Evolutionary conservation across 768 basidiomycete genomes (phyloP).

Genomic region (Lentinula guzmanii): DNA sequence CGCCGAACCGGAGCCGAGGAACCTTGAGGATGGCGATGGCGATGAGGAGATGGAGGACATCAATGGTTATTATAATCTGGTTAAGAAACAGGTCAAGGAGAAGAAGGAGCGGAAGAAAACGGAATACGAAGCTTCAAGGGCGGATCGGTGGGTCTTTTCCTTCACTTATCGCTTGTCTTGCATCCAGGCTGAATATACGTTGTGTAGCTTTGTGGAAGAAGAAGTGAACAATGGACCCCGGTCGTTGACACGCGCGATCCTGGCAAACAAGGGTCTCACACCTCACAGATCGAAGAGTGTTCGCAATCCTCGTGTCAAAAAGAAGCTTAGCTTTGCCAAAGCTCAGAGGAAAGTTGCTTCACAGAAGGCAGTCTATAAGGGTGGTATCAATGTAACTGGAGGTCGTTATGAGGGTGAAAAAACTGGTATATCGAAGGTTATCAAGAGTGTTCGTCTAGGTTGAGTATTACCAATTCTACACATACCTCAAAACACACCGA

Average conservation of each 20-base stretch:
- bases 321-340: conserved; percentile 87
- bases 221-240: conserved; percentile 64
- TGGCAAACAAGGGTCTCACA: conserved; percentile 92
- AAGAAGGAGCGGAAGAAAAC: conserved; percentile 77
- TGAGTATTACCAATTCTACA: conserved; percentile 14
- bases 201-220: conserved; percentile 26
- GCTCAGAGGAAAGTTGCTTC: conserved; percentile 89
- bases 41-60: conserved; percentile 29
- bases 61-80: conserved; percentile 87
- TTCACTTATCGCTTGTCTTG: neutral
- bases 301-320: conserved; percentile 97
- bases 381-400: conserved; percentile 64
- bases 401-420: conserved; percentile 87
- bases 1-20: conserved; percentile 36
- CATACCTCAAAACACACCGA: no score
- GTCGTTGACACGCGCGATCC: conserved; percentile 82
- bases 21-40: conserved; percentile 29
- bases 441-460: conserved; percentile 78
- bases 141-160: conserved; percentile 43
- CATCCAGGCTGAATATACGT: conserved; percentile 10
- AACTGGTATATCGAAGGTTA: conserved; percentile 86
- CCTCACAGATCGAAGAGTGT: conserved; percentile 84
- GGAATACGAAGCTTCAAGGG: conserved; percentile 65
- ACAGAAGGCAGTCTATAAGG: conserved; percentile 90
- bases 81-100: conserved; percentile 66